Conservation (phyloP, 495 filamentous ascomycete species). For the Lophium mytilinum region DNA sequence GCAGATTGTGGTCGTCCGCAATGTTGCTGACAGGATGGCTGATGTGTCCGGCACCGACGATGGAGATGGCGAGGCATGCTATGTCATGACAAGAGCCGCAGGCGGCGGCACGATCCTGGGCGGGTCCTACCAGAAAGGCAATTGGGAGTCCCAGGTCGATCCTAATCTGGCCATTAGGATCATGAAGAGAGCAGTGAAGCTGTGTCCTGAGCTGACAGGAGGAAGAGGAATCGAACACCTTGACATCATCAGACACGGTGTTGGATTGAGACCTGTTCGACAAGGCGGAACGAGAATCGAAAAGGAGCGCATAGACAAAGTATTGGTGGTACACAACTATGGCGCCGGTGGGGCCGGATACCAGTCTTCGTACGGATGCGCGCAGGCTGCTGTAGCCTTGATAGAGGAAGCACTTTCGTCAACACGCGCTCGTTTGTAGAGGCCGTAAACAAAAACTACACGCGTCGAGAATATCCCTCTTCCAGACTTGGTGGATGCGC, state of each 20-base stretch:
- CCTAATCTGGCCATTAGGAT: slow-evolving; percentile 74
- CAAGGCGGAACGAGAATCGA: slow-evolving; percentile 73
- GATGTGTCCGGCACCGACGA: slow-evolving; percentile 71
- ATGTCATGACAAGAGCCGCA: slow-evolving; percentile 79
- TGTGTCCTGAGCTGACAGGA: slow-evolving; percentile 62
- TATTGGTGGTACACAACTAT: slow-evolving; percentile 87
- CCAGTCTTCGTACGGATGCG: slow-evolving; percentile 81
- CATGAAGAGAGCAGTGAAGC: slow-evolving; percentile 72
- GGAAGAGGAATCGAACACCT: slow-evolving; percentile 73
- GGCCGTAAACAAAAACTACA: too few relatives aligned
- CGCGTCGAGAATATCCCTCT: too few relatives aligned
- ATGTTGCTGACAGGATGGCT: slow-evolving; percentile 65
- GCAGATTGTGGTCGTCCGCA: slow-evolving; percentile 83
- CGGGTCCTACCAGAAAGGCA: slow-evolving; percentile 74
- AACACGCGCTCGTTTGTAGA: too few relatives aligned
- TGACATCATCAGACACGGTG: slow-evolving; percentile 79
- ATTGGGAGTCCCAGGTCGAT: slow-evolving; percentile 77
- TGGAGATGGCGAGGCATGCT: slow-evolving; percentile 68
- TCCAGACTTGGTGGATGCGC: too few relatives aligned
- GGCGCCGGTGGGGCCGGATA: slow-evolving; percentile 91
- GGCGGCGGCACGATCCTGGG: slow-evolving; percentile 80
- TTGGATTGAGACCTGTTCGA: slow-evolving; percentile 75
- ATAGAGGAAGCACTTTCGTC: slow-evolving; percentile 40
- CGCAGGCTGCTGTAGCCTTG: slow-evolving; percentile 57
- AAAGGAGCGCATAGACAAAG: slow-evolving; percentile 61